These are phyloP conservation scores for Dendrobium officinale DNA, from an alignment of 106 monocot genomes.

Conservation along the genomic window DNA sequence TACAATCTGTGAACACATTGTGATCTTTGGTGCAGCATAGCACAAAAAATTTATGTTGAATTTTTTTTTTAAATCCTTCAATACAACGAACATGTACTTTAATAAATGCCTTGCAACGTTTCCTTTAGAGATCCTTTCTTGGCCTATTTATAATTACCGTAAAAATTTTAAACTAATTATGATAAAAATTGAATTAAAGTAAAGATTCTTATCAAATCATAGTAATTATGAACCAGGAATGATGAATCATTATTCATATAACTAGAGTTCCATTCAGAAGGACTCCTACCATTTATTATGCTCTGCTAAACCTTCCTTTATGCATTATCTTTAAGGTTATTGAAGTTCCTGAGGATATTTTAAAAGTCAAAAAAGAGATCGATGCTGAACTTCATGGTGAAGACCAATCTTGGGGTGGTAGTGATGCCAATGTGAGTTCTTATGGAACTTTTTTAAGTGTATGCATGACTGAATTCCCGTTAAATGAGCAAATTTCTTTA, in stretches of 20 bases:
- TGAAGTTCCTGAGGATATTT: conserved; percentile 49
- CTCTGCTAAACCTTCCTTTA: background rate
- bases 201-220: too few species aligned
- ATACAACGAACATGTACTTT: background rate
- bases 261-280: too few species aligned
- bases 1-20: too few species aligned
- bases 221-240: too few species aligned
- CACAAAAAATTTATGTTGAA: background rate
- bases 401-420: conserved; percentile 67
- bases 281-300: too few species aligned
- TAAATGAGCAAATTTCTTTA: background rate
- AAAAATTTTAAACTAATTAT: too few species aligned
- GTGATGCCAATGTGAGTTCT: conserved; percentile 56
- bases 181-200: too few species aligned
- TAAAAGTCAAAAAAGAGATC: conserved; percentile 69
- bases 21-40: too few species aligned
- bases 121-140: background rate
- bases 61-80: background rate
- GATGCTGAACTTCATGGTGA: conserved; percentile 58
- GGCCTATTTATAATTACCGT: background rate
- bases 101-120: background rate
- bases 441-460: background rate
- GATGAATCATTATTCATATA: too few species aligned
- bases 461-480: background rate
- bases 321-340: conserved; percentile 27